These are phyloP conservation scores for Dissophora globulifera DNA, from an alignment of 192 early-diverging fungal genomes.

Conservation along the genomic window DNA sequence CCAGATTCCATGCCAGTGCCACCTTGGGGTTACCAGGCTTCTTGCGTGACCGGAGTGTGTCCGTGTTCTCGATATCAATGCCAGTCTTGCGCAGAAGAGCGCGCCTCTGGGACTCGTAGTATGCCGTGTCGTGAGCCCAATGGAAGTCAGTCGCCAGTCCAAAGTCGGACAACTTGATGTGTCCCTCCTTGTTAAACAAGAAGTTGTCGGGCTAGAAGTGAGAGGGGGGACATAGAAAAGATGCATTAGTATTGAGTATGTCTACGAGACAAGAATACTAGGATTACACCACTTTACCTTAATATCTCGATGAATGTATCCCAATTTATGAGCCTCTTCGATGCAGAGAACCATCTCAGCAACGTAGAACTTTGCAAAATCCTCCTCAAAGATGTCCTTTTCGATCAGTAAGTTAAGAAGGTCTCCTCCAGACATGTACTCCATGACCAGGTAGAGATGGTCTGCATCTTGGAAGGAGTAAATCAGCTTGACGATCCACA, in stretches of 20 bases:
- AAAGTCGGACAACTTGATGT: conserved; percentile 77
- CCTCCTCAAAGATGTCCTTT: conserved; percentile 82
- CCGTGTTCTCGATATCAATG: conserved; percentile 58
- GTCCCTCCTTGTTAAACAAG: conserved; percentile 71
- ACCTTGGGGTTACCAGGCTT: conserved; percentile 39
- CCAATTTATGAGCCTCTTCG: conserved; percentile 82
- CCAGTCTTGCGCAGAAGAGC: conserved; percentile 58
- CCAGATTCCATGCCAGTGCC: conserved; percentile 43
- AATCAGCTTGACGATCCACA: conserved; percentile 90
- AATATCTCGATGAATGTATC: conserved; percentile 71
- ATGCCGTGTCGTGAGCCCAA: conserved; percentile 70
- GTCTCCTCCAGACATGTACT: conserved; percentile 96
- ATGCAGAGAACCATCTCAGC: conserved; percentile 89
- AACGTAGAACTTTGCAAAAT: conserved; percentile 85
- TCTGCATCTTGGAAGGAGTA: conserved; percentile 93
- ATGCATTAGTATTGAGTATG: neutral
- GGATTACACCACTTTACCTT: too few relatives aligned
- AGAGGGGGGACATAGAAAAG: conserved; percentile 66
- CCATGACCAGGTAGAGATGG: conserved; percentile 96
- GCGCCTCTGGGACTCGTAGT: conserved; percentile 68
- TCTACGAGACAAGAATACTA: too few relatives aligned
- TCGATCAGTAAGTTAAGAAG: conserved; percentile 93
- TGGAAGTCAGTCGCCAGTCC: conserved; percentile 77
- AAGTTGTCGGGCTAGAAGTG: conserved; percentile 83
- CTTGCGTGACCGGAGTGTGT: conserved; percentile 51